Evolutionary conservation across 805 yeast genomes (phyloP).

Genomic region (Ogataea pini): DNA sequence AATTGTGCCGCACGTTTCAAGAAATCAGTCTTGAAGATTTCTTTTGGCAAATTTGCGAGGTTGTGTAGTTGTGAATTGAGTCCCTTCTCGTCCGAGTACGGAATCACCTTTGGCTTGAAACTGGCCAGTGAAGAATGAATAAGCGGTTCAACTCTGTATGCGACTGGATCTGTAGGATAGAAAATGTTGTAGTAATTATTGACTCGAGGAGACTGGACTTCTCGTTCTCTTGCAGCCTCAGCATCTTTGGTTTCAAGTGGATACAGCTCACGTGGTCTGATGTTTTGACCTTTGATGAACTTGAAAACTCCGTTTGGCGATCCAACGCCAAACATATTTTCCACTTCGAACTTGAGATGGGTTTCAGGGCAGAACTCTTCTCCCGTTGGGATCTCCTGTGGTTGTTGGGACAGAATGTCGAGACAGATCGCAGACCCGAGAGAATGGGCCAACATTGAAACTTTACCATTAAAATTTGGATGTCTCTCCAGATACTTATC

Average conservation of each 20-base stretch:
- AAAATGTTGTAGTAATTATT: conserved; percentile 75
- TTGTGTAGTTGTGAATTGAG: conserved; percentile 40
- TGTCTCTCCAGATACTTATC: conserved; percentile 57
- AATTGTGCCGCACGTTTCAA: conserved; percentile 21
- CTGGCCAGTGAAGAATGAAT: conserved; percentile 50
- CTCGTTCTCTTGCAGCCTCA: conserved; percentile 13
- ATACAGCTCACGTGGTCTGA: conserved; percentile 43
- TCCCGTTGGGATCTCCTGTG: conserved; percentile 31
- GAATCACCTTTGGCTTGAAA: conserved; percentile 56
- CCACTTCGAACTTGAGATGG: conserved; percentile 68
- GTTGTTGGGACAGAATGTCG: conserved; percentile 64
- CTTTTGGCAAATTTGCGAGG: conserved; percentile 21
- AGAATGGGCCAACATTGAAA: conserved; percentile 88
- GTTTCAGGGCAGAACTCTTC: conserved; percentile 33
- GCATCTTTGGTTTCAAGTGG: conserved; percentile 10
- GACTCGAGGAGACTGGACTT: conserved; percentile 52
- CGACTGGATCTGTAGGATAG: conserved; percentile 91
- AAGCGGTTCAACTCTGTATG: conserved; percentile 86
- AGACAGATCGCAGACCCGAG: conserved; percentile 84
- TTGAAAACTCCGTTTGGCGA: conserved; percentile 90
- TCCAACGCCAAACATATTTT: conserved; percentile 77
- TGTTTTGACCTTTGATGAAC: conserved; percentile 62
- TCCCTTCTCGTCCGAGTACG: conserved; percentile 49
- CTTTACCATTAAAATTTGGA: conserved; percentile 75
- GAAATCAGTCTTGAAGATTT: conserved; percentile 31